A percentile compares a stretch with the other conserved stretches of the same genome.
Evolutionary conservation across 768 basidiomycete genomes (phyloP).

Genomic region (Phylloporus scabripes): DNA sequence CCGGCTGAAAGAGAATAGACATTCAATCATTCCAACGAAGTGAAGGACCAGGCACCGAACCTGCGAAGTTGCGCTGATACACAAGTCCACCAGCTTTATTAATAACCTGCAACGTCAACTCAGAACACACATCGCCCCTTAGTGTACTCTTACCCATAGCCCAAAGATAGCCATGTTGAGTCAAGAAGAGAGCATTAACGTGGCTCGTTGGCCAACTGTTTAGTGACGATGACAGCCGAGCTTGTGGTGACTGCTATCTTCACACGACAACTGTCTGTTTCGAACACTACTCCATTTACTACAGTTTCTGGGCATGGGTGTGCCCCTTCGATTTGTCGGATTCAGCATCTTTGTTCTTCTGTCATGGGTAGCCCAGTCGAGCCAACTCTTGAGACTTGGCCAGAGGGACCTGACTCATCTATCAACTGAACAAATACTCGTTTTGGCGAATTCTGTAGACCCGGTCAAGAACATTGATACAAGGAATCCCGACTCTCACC

Average conservation of each 20-base stretch:
- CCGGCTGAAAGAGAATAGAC: constrained; percentile 53
- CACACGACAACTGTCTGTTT: constrained; percentile 6
- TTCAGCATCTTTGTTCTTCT: constrained; percentile 14
- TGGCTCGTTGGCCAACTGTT: neutral
- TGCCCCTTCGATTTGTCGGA: constrained; percentile 3
- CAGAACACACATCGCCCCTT: neutral
- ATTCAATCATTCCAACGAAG: neutral
- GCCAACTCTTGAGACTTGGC: constrained; percentile 30
- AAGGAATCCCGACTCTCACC: constrained; percentile 58
- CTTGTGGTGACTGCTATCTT: neutral
- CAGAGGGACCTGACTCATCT: constrained; percentile 39
- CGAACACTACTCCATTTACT: neutral
- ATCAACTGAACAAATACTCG: constrained; percentile 44
- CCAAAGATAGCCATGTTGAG: constrained; percentile 68
- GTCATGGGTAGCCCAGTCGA: constrained; percentile 22
- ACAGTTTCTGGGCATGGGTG: constrained; percentile 13
- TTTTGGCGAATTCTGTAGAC: constrained; percentile 53
- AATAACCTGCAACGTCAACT: constrained; percentile 58
- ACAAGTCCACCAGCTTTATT: constrained; percentile 98
- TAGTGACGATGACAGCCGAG: neutral
- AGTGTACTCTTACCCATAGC: constrained; percentile 60
- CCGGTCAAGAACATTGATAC: constrained; percentile 66
- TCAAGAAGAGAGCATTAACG: constrained; percentile 1
- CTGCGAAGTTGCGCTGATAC: constrained; percentile 88
- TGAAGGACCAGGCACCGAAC: constrained; percentile 36